Base-by-base conservation (phyloP, 78 protist species). In the Cavenderia fasciculata region DNA sequence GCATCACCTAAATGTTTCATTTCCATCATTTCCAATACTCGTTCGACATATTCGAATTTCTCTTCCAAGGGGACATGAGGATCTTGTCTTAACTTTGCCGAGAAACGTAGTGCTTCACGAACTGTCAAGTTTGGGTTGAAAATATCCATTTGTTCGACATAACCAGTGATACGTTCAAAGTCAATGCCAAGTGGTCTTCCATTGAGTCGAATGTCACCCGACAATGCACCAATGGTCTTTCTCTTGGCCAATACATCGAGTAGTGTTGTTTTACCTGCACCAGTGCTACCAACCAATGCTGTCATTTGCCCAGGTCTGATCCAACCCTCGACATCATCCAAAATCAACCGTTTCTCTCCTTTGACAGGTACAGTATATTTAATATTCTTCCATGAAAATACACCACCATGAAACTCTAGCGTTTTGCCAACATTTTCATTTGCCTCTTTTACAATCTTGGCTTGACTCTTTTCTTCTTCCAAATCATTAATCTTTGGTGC, bases 191-290 rank as follows among this genome's bases (percentile, higher is more conserved):
- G 61, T 33, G 76, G 87, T 43, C 41, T 69, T 44, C 97, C 96
- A 59, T 95, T 92, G 21, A 95, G 38, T 5, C 49, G 3, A 27
- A 84, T 27, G 2, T 44, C 66, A 34, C 97, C 97, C 61, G 34
- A 46, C 16, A 95, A 51, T 21, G 27, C 34, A 27, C 97, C 97
- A 5, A 54, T 74, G 4, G 91, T 82, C 77, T 95, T 93, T 51
- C 97, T 69, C 40, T 86, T 68, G 8, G 97, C 96, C 33, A 97
- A 76, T 4, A 94, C 92, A 73, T 94, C 95, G 14, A 95, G 65
- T 62, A 95, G 19, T 11, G 98, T 95, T 23, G 95, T 92, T 76
- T 97, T 96, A 54, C 98, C 98, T n/a, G 97, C 97, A 90, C 98
- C 98, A 7, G 93, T 74, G 0, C 88, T 27, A 25, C 95, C 95